Evolutionary conservation across 129 eudicot genomes (phyloP).

Genomic region (Ambrosia artemisiifolia): DNA sequence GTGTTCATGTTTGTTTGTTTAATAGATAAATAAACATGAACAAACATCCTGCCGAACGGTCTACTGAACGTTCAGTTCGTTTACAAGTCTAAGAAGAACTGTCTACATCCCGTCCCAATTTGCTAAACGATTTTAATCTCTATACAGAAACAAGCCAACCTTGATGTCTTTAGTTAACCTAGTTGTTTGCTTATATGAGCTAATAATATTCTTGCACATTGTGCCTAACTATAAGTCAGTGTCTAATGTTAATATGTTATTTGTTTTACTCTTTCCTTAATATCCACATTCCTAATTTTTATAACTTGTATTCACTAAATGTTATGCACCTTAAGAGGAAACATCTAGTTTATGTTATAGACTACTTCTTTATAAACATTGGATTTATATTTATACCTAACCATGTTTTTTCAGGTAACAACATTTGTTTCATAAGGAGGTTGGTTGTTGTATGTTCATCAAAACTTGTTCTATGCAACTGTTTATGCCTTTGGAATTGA

Average conservation of each 20-base stretch:
- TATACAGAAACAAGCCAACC: neutral
- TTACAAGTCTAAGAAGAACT: no score
- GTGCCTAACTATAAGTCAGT: slow-evolving; percentile 2
- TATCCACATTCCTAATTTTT: neutral
- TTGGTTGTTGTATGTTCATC: neutral
- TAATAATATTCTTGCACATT: neutral
- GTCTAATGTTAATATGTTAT: neutral
- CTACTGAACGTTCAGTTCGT: no score
- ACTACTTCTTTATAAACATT: neutral
- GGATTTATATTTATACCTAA: neutral
- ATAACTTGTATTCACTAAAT: neutral
- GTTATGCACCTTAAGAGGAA: neutral
- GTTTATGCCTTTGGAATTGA: slow-evolving; percentile 39
- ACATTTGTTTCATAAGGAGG: no score
- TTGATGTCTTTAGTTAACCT: neutral
- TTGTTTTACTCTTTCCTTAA: neutral
- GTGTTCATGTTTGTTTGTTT: no score
- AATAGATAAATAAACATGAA: no score
- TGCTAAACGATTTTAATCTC: neutral
- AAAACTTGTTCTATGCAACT: slow-evolving; percentile 1
- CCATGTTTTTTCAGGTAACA: slow-evolving; percentile 20
- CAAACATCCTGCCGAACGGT: no score
- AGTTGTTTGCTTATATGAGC: neutral
- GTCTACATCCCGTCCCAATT: neutral
- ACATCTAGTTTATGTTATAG: neutral